A percentile compares a stretch with the other conserved stretches of the same genome.
These are phyloP conservation scores for Funneliformis geosporum DNA, from an alignment of 192 early-diverging fungal genomes.

Conservation along the genomic window DNA sequence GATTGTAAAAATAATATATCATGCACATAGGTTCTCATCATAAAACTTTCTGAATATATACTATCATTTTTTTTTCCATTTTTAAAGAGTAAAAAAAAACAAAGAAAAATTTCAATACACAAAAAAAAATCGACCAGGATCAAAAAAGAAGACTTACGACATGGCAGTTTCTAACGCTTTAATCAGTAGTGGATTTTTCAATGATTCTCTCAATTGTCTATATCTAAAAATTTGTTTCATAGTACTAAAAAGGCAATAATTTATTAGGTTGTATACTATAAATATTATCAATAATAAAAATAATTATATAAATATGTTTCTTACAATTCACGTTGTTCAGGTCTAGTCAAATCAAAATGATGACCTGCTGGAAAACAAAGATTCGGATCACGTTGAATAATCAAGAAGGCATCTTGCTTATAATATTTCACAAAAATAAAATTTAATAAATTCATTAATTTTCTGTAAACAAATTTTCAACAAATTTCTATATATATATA, in stretches of 20 bases:
- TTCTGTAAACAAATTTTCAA: neutral
- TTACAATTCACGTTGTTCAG: conserved; percentile 57
- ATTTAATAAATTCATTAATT: neutral
- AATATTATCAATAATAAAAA: neutral
- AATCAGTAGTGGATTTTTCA: conserved; percentile 44
- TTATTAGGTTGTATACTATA: neutral
- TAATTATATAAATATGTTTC: conserved; percentile 4
- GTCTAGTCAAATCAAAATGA: conserved; percentile 51
- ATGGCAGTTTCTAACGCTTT: conserved; percentile 46
- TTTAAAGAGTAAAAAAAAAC: neutral
- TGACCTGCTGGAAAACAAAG: conserved; percentile 51
- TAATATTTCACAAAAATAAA: neutral
- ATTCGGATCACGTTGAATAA: conserved; percentile 55
- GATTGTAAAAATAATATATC: conserved; percentile 60
- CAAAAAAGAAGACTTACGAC: conserved; percentile 22
- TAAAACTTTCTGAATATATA: conserved; percentile 58
- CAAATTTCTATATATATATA: neutral
- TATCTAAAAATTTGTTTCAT: conserved; percentile 56
- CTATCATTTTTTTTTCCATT: conserved; percentile 25
- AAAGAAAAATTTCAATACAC: too few relatives aligned
- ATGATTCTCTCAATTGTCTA: conserved; percentile 38
- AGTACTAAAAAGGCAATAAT: conserved; percentile 35
- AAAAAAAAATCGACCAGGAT: neutral
- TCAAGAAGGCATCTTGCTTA: conserved; percentile 40
- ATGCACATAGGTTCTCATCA: conserved; percentile 64